phyloP scores from a whole-genome alignment of 768 basidiomycete genomes.

The Pleurotus sapidus region DNA sequence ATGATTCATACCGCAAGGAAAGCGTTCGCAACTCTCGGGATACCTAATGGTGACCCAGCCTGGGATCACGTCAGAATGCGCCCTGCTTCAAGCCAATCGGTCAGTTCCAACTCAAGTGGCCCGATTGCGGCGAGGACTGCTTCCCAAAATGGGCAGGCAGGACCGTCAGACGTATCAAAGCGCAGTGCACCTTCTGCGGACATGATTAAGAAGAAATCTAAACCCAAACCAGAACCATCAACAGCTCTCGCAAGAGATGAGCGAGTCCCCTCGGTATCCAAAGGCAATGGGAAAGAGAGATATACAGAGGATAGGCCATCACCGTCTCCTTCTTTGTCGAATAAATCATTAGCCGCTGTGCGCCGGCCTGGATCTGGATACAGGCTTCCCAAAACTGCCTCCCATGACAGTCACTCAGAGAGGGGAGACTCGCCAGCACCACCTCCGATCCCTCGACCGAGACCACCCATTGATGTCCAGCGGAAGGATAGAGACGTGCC shows the following conservation, averaged over 20 bases:
- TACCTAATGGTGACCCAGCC: slow-evolving; percentile 57
- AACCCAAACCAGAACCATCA: slow-evolving; percentile 37
- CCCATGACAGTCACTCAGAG: slow-evolving; percentile 5
- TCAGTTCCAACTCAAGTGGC: slow-evolving; percentile 5
- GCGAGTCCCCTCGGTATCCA: slow-evolving; percentile 25
- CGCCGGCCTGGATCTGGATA: slow-evolving; percentile 48
- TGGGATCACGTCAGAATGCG: slow-evolving; percentile 53
- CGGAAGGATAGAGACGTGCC: slow-evolving; percentile 19
- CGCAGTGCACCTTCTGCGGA: slow-evolving; percentile 46
- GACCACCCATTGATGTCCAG: slow-evolving; percentile 12
- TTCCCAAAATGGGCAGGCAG: background rate
- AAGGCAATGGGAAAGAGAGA: slow-evolving; percentile 14
- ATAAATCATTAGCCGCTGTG: slow-evolving; percentile 10
- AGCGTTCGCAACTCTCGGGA: slow-evolving; percentile 45
- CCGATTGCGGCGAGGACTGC: slow-evolving; percentile 8
- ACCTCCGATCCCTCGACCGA: slow-evolving; percentile 9
- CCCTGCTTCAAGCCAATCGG: slow-evolving; percentile 10
- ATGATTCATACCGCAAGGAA: slow-evolving; percentile 52
- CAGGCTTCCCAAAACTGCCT: slow-evolving; percentile 29
- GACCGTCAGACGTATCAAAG: slow-evolving; percentile 31
- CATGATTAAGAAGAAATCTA: slow-evolving; percentile 37
- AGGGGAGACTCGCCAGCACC: slow-evolving; percentile 12
- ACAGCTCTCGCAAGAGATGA: slow-evolving; percentile 51
- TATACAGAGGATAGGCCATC: slow-evolving; percentile 3
- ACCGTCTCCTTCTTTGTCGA: background rate